Conservation (phyloP, 1,139 yeast genomes). For the Geotrichum australiense region DNA sequence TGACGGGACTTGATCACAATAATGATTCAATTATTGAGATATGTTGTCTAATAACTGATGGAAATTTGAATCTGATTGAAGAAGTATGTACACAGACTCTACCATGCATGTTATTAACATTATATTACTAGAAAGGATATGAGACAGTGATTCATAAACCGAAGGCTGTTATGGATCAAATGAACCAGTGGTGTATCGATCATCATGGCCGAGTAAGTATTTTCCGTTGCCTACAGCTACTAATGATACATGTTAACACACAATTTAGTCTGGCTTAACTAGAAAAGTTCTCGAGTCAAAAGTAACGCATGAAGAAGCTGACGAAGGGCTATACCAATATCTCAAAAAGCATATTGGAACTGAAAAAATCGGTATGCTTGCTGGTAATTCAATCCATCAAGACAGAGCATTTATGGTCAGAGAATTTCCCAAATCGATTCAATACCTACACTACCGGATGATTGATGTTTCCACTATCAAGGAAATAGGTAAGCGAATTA, state of each 20-base stretch:
- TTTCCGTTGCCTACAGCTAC: not conserved
- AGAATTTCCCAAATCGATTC: slow-evolving; percentile 66
- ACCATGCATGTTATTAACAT: not conserved
- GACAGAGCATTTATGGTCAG: slow-evolving; percentile 78
- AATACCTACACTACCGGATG: slow-evolving; percentile 69
- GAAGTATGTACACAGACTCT: slow-evolving; percentile 22
- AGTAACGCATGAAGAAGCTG: slow-evolving; percentile 53
- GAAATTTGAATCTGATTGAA: slow-evolving; percentile 61
- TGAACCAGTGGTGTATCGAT: slow-evolving; percentile 80
- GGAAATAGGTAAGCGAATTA: slow-evolving; percentile 76
- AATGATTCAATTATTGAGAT: slow-evolving; percentile 81
- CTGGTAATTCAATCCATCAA: slow-evolving; percentile 91
- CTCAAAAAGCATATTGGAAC: slow-evolving; percentile 49
- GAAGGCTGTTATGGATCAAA: slow-evolving; percentile 52
- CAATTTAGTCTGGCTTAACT: slow-evolving; percentile 59
- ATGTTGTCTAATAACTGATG: slow-evolving; percentile 86
- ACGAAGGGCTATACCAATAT: slow-evolving; percentile 55
- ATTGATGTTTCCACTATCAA: slow-evolving; percentile 80
- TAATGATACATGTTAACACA: slow-evolving; percentile 1
- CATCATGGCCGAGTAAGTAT: slow-evolving; percentile 54
- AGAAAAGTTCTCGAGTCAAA: slow-evolving; percentile 53
- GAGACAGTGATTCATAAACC: slow-evolving; percentile 77
- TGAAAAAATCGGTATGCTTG: slow-evolving; percentile 55
- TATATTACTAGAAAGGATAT: slow-evolving; percentile 43
- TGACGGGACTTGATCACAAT: slow-evolving; percentile 84